Evolutionary conservation across 495 filamentous ascomycete genomes (phyloP).

Genomic region (Trichoderma orchidacearum): DNA sequence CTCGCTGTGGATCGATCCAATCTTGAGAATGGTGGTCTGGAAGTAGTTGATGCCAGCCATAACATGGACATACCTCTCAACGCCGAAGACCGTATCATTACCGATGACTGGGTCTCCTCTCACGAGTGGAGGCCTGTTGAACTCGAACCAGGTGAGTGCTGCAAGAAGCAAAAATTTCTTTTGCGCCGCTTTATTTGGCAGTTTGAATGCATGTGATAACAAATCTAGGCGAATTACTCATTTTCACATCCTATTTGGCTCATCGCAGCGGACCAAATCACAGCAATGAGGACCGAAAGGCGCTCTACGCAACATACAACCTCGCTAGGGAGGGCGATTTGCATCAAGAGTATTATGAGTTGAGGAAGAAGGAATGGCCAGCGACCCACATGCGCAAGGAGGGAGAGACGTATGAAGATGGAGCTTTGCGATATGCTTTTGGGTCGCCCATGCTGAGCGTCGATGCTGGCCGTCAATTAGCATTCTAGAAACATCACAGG

Average conservation of each 20-base stretch:
- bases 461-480: conserved; percentile 10
- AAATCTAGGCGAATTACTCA: conserved; percentile 23
- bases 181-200: no score
- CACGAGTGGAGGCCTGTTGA: conserved; percentile 28
- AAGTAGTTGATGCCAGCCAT: conserved; percentile 30
- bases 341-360: conserved; percentile 28
- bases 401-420: conserved; percentile 24
- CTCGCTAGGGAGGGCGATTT: conserved; percentile 26
- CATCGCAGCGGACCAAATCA: conserved; percentile 28
- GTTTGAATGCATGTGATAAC: no score
- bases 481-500: conserved; percentile 3
- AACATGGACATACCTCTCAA: conserved; percentile 22
- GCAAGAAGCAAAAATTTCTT: no score
- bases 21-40: conserved; percentile 26
- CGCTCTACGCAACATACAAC: conserved; percentile 34
- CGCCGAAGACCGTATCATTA: conserved; percentile 25
- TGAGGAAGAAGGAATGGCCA: conserved; percentile 26
- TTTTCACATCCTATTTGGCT: conserved; percentile 32
- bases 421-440: conserved; percentile 24
- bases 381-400: conserved; percentile 28
- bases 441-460: conserved; percentile 29
- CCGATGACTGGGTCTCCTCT: conserved; percentile 19
- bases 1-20: conserved; percentile 28
- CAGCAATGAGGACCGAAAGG: conserved; percentile 22
- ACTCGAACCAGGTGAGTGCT: conserved; percentile 19